phyloP scores from a whole-genome alignment of 495 filamentous ascomycete genomes.

The Aspergillus nanangensis region DNA sequence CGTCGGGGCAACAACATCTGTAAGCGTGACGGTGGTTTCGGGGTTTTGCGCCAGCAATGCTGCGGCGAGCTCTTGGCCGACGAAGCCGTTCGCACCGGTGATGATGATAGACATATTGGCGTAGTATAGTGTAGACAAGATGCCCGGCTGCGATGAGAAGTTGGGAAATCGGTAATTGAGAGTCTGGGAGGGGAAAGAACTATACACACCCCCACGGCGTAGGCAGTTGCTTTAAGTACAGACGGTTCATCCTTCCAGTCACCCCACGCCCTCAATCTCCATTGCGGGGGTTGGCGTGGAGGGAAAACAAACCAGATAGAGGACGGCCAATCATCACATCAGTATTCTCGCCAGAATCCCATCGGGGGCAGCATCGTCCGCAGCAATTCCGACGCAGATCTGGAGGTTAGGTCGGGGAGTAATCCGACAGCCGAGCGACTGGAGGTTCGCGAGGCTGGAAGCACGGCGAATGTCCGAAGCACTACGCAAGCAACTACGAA shows the following conservation, averaged over 20 bases:
- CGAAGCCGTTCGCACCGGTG: constrained; percentile 67
- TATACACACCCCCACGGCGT: no score
- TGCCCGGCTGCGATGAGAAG: background rate
- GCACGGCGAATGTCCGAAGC: constrained; percentile 39
- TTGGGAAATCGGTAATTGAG: no score
- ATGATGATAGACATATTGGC: constrained; percentile 60
- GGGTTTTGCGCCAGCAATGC: constrained; percentile 54
- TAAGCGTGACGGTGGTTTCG: constrained; percentile 54
- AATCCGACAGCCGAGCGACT: constrained; percentile 31
- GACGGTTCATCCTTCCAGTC: no score
- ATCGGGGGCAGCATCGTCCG: no score
- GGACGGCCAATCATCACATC: no score
- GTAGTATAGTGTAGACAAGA: constrained; percentile 1
- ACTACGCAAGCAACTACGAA: background rate
- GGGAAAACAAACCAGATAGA: no score
- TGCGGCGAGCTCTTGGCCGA: constrained; percentile 62
- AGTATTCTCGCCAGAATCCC: no score
- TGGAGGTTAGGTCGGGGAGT: constrained; percentile 18
- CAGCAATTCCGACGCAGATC: constrained; percentile 37
- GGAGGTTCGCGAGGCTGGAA: no score
- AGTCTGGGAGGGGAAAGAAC: no score
- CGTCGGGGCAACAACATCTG: constrained; percentile 57
- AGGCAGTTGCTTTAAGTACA: no score
- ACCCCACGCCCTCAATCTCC: no score
- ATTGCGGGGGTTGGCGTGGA: no score